Evolutionary conservation across 2,329 filamentous ascomycete species (phyloP), one percentile per base, ranked within the genome.

Genomic region (Aspergillus tamarii): DNA sequence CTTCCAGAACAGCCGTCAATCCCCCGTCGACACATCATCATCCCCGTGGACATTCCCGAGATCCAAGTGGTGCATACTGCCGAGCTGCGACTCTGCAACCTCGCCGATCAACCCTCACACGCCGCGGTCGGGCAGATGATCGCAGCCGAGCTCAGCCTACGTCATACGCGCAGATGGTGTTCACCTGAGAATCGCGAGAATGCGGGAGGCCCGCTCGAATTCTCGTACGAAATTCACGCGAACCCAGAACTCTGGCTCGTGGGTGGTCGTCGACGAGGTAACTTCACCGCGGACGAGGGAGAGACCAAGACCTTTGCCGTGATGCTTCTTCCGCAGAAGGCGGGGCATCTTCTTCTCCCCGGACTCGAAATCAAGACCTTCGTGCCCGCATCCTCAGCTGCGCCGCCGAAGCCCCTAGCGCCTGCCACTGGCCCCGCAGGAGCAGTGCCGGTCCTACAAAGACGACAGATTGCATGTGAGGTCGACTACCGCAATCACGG

Each of bases 1-100:
- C 70, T 81, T 46, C 73, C 77, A 30, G 57, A 70, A 4, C 70
- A 74, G 9, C 75, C 70, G 41, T 66, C 68, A 16, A 72, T 78
- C 26, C 81, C 85, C 23, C 83, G 77, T 65, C 85, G 85, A 23
- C 89, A 88, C 14, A 94, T 99, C 69, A 83, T 91, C 34, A 96
- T 99, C 59, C 92, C 94, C 0, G 94, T 99, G 16, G 93, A 97
- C 63, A 88, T 99, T 1, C 94, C 94, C 0, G 89, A 90, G 1
- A 84, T 97, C 2, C 88, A 92, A 55, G 87, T 97, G 23, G 87
- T 98, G 0, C 91, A 96, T 77, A 96, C 91, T 0, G 90, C 91
- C 21, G 77, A 72, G 70, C 72, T 77, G 73, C 61, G 70, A 73
- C 60, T 76, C 74, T 50, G 67, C 78, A 63, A 68, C 75, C 58